Evolutionary conservation across 2,329 filamentous ascomycete genomes (phyloP).

Genomic region (Colletotrichum tropicale): DNA sequence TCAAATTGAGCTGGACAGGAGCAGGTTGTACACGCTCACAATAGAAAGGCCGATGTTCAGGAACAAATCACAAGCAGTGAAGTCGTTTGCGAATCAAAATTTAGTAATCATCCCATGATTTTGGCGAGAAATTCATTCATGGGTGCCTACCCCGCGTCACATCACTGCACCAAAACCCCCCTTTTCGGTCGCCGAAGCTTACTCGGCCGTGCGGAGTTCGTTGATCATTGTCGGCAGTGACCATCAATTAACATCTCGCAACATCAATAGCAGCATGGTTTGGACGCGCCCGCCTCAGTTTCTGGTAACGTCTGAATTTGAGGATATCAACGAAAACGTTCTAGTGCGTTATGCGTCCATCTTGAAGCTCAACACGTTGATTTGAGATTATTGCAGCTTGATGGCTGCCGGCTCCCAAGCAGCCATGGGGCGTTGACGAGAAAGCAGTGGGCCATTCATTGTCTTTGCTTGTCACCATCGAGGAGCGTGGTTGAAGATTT

Average conservation of each 20-base stretch:
- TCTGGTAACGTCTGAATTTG: not conserved
- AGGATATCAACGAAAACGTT: not conserved
- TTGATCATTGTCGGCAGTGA: not conserved
- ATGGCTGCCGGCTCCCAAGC: accelerated
- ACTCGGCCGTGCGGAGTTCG: not conserved
- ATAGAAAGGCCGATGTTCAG: accelerated
- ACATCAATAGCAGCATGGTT: not conserved
- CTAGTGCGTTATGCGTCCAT: not conserved
- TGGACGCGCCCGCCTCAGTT: not conserved
- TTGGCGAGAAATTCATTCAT: not conserved
- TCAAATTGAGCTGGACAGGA: no score
- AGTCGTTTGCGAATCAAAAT: not conserved
- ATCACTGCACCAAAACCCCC: not conserved
- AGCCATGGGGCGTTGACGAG: not conserved
- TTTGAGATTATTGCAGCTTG: not conserved
- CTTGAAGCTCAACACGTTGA: not conserved
- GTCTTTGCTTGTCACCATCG: accelerated
- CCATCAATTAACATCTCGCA: not conserved
- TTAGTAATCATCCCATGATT: not conserved
- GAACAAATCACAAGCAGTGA: not conserved
- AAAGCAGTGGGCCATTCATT: not conserved
- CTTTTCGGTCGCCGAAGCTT: not conserved
- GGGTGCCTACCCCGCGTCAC: not conserved
- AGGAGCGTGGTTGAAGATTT: accelerated
- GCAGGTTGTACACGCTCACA: not conserved